Percentiles rank a stretch among this genome's conserved stretches.
Evolutionary conservation across 2,329 filamentous ascomycete genomes (phyloP).

Genomic region (Aspergillus sp.): DNA sequence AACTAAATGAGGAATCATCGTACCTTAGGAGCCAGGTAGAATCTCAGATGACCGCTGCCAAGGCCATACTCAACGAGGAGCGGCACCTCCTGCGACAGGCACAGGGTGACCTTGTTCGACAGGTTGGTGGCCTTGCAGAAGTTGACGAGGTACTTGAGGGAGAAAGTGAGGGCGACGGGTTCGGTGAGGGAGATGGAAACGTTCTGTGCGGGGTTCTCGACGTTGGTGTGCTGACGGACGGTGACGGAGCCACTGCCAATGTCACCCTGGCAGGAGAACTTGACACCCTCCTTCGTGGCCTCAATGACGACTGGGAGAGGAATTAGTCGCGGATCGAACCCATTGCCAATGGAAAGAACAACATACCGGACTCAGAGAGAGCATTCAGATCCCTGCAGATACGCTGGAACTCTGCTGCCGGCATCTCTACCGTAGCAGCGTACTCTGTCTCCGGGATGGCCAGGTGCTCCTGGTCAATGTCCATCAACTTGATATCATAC

Average conservation of each 20-base stretch:
- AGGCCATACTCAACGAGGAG: slow-evolving; percentile 90
- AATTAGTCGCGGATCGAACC: slow-evolving; percentile 22
- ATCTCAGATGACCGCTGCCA: slow-evolving; percentile 84
- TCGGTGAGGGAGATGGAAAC: slow-evolving; percentile 89
- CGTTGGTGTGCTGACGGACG: slow-evolving; percentile 80
- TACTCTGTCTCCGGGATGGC: slow-evolving; percentile 99
- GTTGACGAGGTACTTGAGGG: slow-evolving; percentile 98
- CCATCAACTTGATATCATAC: slow-evolving; percentile 99
- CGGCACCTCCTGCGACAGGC: slow-evolving; percentile 92
- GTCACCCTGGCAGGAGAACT: slow-evolving; percentile 89
- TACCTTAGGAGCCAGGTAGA: slow-evolving; percentile 98
- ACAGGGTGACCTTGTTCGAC: slow-evolving; percentile 81
- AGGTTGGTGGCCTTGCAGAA: slow-evolving; percentile 97
- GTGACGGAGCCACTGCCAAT: slow-evolving; percentile 95
- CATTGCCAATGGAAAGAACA: background rate
- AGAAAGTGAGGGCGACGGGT: slow-evolving; percentile 93
- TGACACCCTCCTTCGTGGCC: slow-evolving; percentile 94
- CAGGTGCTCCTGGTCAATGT: slow-evolving; percentile 99
- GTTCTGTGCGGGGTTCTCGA: slow-evolving; percentile 84
- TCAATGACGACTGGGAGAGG: slow-evolving; percentile 79
- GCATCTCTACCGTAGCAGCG: slow-evolving; percentile 86
- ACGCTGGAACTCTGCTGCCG: slow-evolving; percentile 83
- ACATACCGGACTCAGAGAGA: slow-evolving; percentile 91
- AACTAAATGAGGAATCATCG: slow-evolving; percentile 27
- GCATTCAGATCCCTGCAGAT: slow-evolving; percentile 91